Evolutionary conservation across 768 basidiomycete genomes (phyloP).

Genomic region (Chalciporus sphaerocephalus): DNA sequence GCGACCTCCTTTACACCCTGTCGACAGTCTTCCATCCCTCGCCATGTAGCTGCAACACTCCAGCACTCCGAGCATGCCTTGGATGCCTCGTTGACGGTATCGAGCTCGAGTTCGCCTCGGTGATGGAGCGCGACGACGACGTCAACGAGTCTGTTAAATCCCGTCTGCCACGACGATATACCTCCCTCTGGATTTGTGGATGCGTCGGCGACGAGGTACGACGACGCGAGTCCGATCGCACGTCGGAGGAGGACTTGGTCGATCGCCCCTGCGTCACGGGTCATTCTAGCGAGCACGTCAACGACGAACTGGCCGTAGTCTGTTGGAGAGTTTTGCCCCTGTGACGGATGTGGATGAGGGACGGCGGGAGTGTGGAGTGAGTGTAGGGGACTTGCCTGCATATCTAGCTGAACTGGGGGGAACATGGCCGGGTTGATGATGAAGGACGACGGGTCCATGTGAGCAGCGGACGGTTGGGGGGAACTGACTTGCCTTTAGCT

Average conservation of each 20-base stretch:
- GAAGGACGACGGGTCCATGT: slow-evolving; percentile 26
- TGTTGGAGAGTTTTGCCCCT: slow-evolving; percentile 42
- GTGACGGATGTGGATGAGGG: slow-evolving; percentile 6
- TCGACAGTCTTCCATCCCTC: slow-evolving; percentile 58
- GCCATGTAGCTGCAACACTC: slow-evolving; percentile 66
- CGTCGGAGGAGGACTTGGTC: slow-evolving; percentile 61
- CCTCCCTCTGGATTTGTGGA: slow-evolving; percentile 58
- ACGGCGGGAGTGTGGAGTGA: neutral
- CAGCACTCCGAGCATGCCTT: slow-evolving; percentile 75
- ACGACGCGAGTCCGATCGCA: slow-evolving; percentile 66
- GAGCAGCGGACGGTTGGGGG: neutral
- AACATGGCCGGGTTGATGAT: slow-evolving; percentile 16
- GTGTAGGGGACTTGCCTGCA: slow-evolving; percentile 25
- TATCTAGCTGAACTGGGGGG: slow-evolving; percentile 25
- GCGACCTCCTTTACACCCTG: slow-evolving; percentile 61
- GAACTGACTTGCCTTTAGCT: slow-evolving; percentile 14
- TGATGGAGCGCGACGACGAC: slow-evolving; percentile 67
- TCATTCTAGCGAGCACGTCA: slow-evolving; percentile 49
- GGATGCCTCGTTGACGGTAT: slow-evolving; percentile 63
- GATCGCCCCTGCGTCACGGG: slow-evolving; percentile 41
- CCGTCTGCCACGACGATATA: slow-evolving; percentile 57
- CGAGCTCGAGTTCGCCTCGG: slow-evolving; percentile 65
- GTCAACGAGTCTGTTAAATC: slow-evolving; percentile 67
- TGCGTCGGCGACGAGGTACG: slow-evolving; percentile 74
- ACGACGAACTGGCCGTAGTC: slow-evolving; percentile 61